phyloP scores from a whole-genome alignment of 495 filamentous ascomycete genomes.

The Daldinia decipiens region DNA sequence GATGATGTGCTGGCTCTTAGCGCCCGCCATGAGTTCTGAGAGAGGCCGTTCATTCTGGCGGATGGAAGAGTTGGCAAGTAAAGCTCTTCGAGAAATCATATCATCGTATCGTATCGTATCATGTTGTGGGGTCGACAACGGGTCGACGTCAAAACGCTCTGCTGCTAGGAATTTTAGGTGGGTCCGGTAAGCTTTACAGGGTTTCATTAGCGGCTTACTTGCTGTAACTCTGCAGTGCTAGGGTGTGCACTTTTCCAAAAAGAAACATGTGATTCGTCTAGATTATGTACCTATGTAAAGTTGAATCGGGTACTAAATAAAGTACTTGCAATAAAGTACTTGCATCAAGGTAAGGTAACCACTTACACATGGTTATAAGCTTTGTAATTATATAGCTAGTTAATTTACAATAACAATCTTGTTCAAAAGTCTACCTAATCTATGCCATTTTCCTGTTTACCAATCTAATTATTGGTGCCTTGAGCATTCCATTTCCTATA shows the following conservation, averaged over 20 bases:
- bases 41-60: conserved; percentile 46
- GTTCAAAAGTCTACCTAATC: conserved; percentile 1
- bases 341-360: not conserved
- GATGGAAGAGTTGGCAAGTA: conserved; percentile 9
- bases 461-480: conserved; percentile 26
- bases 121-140: conserved; percentile 30
- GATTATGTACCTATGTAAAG: too few relatives aligned
- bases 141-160: conserved; percentile 3
- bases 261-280: not conserved
- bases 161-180: conserved; percentile 34
- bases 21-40: conserved; percentile 36
- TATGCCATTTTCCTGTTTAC: conserved; percentile 36
- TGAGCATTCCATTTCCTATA: conserved; percentile 17
- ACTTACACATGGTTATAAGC: not conserved
- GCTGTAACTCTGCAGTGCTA: conserved; percentile 13
- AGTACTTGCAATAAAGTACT: too few relatives aligned
- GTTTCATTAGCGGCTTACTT: conserved; percentile 18
- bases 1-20: conserved; percentile 36
- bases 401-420: not conserved
- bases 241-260: not conserved
- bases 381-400: not conserved
- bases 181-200: conserved; percentile 15
- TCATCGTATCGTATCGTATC: conserved; percentile 24
- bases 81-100: conserved; percentile 18
- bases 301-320: not conserved